Base-by-base conservation (phyloP, 495 filamentous ascomycete genomes). In the Lichina pygmaea region DNA sequence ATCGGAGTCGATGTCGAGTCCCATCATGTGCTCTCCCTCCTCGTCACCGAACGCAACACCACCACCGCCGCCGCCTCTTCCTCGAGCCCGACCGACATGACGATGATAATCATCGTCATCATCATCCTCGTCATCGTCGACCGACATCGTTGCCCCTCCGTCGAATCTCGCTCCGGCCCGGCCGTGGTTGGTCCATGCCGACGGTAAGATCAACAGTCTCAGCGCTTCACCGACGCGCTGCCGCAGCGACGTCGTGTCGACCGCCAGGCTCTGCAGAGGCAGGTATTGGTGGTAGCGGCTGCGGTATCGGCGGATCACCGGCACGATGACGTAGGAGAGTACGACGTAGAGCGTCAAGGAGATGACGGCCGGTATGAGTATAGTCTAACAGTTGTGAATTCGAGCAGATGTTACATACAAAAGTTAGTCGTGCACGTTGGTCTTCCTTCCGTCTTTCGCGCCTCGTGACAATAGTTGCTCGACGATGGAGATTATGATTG, bases 321-420 rank as follows among this genome's bases (percentile, higher is more conserved):
- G 85, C 37, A 86, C 53, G 56, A 86, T 52, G 44, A 80, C 54
- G 57, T 78, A 81, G 44, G 72, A 75, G 42, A 76, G 57, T 41
- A 78, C 49, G 54, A 86, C 59, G 60, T 83, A 93, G 53, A 92
- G 63, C 42, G 71, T 55, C 44, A 84, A 65, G 37, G 83, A 79
- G 57, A 89, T 77, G 49, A 78, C 48, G 45, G 81, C 79, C 3
- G 85, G 85, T 43, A 86, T 63, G 51, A 86, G 57, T 42, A 93
- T 59, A 4, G 78, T 81, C 83, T 93, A 47, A 17, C n/a, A 44
- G 44, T 37, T 24, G 24, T 24, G 24, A 24, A 24, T 24, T 24
- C 24, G 24, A 24, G 24, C 24, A 24, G 24, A 24, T 24, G 24
- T 24, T 24, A 24, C 4, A 24, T 24, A 4, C 24, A 1, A 24